Conservation (phyloP, 352 stramenopile genomes). For the Blastocystis hominis region DNA sequence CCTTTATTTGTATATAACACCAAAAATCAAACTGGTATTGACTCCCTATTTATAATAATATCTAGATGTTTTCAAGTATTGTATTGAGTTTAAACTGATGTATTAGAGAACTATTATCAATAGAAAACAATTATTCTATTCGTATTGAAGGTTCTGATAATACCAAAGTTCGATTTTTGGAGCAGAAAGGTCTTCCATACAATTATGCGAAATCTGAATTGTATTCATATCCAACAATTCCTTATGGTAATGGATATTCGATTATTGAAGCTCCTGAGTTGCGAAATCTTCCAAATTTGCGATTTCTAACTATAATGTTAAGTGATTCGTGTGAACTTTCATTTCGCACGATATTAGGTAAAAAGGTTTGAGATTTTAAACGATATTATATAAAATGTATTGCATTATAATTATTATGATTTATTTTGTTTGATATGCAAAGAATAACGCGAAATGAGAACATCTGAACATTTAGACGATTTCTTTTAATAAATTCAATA, state of each 20-base stretch:
- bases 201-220: neutral
- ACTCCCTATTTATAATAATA: neutral
- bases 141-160: neutral
- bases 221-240: neutral
- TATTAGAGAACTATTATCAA: neutral
- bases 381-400: too few relatives aligned
- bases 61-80: neutral
- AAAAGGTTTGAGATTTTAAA: neutral
- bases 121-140: neutral
- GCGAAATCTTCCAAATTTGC: neutral
- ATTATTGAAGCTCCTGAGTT: neutral
- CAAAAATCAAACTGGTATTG: neutral
- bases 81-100: neutral
- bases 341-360: neutral
- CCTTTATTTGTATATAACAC: neutral
- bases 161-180: neutral
- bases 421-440: too few relatives aligned
- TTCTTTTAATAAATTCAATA: too few relatives aligned
- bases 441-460: too few relatives aligned
- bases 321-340: conserved; percentile 15
- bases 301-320: conserved; percentile 29
- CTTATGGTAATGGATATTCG: neutral
- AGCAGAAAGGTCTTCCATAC: conserved; percentile 15
- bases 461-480: too few relatives aligned
- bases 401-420: too few relatives aligned